Base-by-base conservation (phyloP, 192 early-diverging fungal genomes). In the Geranomyces michiganensis region DNA sequence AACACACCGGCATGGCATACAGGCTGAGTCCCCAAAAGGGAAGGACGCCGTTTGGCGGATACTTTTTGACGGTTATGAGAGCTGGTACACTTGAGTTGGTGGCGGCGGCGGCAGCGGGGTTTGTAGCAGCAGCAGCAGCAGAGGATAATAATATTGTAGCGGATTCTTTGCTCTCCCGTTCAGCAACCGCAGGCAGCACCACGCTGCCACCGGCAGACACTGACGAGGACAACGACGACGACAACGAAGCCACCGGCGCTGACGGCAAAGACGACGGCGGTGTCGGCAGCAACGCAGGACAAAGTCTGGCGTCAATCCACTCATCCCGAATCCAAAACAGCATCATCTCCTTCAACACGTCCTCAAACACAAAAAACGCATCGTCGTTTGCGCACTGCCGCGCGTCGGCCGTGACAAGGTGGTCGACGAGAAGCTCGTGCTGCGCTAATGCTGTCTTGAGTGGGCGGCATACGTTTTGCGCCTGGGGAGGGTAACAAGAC, bases 361-460 rank as follows among this genome's bases (percentile, higher is more conserved):
- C 86, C 62, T 87, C 86, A 78, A 87, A 87, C 1, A 87, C 81
- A 77, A 87, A 87, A 61, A 75, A 87, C 0, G 71, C 62, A 68
- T 87, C 86, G 62, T 87, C 86, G 44, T 83, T 85, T 45, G 75
- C 79, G 61, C 74, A 81, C 21, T 76, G 79, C 43, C 76, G 71
- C n/a, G 66, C 75, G 72, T 87, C 86, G 0, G 29, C 29, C 9
- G 74, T 74, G 27, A 87, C 27, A 27, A 87, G 46, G 32, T 71
- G 64, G 66, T 87, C 85, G 22, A 78, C 53, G 15, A 86, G 49
- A 15, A 86, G 72, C 29, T 81, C 80, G 71, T 79, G 70, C 27
- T 45, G 51, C 15, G 74, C 58, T 7, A 86, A 45, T 32, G 66
- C 51, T 9, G 68, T 61, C 60, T 73, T 79, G 32, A 87, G 67